Evolutionary conservation across 768 basidiomycete species (phyloP), one percentile per base, ranked within the genome.

Genomic region (Boletus fagicola): DNA sequence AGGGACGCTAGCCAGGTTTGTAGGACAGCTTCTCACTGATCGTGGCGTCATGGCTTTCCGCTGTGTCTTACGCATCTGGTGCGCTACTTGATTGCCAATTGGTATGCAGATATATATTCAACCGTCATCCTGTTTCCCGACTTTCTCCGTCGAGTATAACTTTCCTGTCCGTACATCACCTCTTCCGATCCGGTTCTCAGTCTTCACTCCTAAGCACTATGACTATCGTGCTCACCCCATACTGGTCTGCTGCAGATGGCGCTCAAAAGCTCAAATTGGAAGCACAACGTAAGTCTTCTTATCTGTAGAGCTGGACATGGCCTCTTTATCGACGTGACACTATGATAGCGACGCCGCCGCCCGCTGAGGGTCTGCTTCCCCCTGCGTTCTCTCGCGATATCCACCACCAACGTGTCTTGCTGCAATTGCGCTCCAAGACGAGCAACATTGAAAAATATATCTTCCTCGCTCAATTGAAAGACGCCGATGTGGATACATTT

Each of bases 361-460:
- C 78, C 20, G 75, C 75, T n/a, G 76, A 72, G 48, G 90, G 90
- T 22, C 72, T 86, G 35, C 69, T 80, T 2, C 90, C 90, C 30
- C 83, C 86, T 4, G 79, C 76, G 5, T 76, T 87, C 49, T 76
- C 85, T 44, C 73, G 74, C 2, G 63, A 72, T 7, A 65, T 84
- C 28, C 90, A 91, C 64, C 69, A 74, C 36, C 56, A 77, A 22
- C 86, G 90, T 51, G 83, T 83, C 66, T 72, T 90, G 55, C 72
- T 71, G n/a, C 90, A 92, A 70, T 74, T 92, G 10, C 85, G 85
- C 49, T 86, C 87, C 18, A 92, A 92, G 72, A 81, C 84, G 68
- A 83, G 82, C 69, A 68, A 73, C 56, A 83, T 94, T 42, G 90
- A 94, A 68, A 90, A 92, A 75, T 88, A 96, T 74, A 90, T 92